Conservation (phyloP, 1,139 yeast genomes). For the Protomyces lactucae-debilis region DNA sequence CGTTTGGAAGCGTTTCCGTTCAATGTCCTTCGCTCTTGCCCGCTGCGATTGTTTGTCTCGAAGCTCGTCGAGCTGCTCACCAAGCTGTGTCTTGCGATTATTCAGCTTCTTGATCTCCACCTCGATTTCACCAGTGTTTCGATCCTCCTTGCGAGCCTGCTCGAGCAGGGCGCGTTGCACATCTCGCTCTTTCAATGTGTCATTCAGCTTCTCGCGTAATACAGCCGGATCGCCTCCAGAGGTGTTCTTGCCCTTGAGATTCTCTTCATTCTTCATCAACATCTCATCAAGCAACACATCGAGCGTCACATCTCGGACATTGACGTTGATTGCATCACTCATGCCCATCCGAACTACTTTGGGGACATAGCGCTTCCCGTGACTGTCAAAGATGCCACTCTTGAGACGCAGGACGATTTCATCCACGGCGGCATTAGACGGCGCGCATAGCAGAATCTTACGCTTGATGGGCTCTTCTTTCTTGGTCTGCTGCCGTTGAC, state of each 20-base stretch:
- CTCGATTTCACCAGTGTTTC: conserved; percentile 35
- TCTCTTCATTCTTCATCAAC: conserved; percentile 42
- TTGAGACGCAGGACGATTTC: conserved; percentile 84
- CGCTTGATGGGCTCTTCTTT: conserved; percentile 40
- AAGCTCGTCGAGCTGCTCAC: conserved; percentile 69
- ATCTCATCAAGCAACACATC: conserved; percentile 80
- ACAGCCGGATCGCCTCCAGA: conserved; percentile 43
- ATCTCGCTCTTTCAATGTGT: conserved; percentile 52
- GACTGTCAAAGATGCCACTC: conserved; percentile 56
- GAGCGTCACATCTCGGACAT: conserved; percentile 75
- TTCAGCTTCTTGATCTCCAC: conserved; percentile 41
- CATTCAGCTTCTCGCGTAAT: conserved; percentile 52
- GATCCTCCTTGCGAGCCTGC: conserved; percentile 15
- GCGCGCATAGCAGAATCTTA: conserved; percentile 82
- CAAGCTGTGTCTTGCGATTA: conserved; percentile 60
- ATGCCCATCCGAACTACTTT: conserved; percentile 85
- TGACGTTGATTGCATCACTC: conserved; percentile 77
- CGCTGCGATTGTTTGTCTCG: conserved; percentile 67
- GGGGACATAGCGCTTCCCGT: conserved; percentile 52
- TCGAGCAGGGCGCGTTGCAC: conserved; percentile 44
- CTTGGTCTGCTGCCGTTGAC: conserved; percentile 32
- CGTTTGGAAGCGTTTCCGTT: conserved; percentile 68
- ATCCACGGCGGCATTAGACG: conserved; percentile 98
- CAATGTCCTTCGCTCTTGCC: conserved; percentile 70
- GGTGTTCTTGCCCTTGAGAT: conserved; percentile 35